Conservation (phyloP, 2,329 filamentous ascomycete species). For the Phaeophleospora eucalypticola region DNA sequence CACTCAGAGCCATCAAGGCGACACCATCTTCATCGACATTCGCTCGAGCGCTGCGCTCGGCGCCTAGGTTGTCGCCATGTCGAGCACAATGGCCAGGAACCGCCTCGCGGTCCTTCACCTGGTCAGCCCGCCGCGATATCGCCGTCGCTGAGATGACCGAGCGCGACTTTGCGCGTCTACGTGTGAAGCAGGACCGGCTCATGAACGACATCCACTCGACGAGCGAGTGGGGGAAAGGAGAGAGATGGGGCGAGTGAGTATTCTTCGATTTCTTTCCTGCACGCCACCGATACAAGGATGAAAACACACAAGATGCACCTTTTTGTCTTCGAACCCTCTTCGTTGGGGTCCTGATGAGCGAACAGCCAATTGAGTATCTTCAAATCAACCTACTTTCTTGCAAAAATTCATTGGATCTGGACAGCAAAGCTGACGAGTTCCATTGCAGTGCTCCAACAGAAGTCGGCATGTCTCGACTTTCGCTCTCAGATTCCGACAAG, state of each 20-base stretch:
- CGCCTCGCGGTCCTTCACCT: conserved; percentile 26
- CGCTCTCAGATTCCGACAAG: conserved; percentile 68
- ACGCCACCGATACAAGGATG: conserved; percentile 11
- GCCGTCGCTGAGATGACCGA: conserved; percentile 49
- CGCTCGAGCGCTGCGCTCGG: neutral
- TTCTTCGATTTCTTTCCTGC: conserved; percentile 6
- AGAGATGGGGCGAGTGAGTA: conserved; percentile 65
- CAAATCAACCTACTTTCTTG: too few relatives aligned
- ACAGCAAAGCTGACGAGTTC: conserved; percentile 10
- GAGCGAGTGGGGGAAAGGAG: conserved; percentile 62
- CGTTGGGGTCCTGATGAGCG: conserved; percentile 11
- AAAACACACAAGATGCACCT: conserved; percentile 16
- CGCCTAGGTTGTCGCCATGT: neutral
- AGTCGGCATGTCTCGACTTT: conserved; percentile 72
- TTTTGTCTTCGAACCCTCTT: conserved; percentile 6
- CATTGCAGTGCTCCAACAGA: conserved; percentile 46
- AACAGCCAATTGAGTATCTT: conserved; percentile 25
- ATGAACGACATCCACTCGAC: conserved; percentile 63
- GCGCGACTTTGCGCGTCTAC: conserved; percentile 49
- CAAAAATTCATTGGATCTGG: too few relatives aligned
- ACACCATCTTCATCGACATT: neutral
- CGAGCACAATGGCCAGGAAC: conserved; percentile 10
- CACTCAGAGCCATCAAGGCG: neutral
- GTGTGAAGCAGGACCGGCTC: conserved; percentile 56
- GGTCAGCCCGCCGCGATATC: conserved; percentile 33